Evolutionary conservation across 208 protist species (phyloP).

Genomic region (Leishmania guyanensis): DNA sequence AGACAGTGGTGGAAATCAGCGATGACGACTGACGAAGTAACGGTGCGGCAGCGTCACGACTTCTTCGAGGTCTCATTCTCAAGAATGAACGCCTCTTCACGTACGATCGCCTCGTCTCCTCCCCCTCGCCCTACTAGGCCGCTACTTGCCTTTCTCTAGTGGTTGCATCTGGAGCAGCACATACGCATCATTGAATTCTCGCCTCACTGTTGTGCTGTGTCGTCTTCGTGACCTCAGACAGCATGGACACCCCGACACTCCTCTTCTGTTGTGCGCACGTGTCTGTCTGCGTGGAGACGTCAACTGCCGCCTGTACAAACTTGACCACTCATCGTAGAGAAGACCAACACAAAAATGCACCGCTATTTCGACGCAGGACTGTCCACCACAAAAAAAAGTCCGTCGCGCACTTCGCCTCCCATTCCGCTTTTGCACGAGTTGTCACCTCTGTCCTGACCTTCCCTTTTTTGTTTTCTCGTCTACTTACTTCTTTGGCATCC

Average conservation of each 20-base stretch:
- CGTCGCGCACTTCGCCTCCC: not conserved
- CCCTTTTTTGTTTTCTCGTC: not conserved
- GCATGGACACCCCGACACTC: not conserved
- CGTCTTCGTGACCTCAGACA: not conserved
- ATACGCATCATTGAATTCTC: not conserved
- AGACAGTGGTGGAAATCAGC: conserved; percentile 54
- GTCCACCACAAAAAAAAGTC: no score
- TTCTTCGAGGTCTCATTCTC: not conserved
- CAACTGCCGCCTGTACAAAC: not conserved
- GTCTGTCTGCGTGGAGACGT: not conserved
- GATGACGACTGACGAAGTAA: conserved; percentile 39
- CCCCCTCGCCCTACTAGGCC: not conserved
- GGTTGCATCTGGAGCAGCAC: not conserved
- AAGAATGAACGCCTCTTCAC: no score
- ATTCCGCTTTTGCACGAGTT: not conserved
- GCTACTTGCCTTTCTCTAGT: not conserved
- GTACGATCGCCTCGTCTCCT: not conserved
- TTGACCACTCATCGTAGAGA: not conserved
- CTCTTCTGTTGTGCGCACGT: not conserved
- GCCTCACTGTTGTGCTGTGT: not conserved
- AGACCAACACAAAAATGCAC: not conserved
- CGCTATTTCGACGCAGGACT: not conserved
- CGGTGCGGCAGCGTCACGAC: not conserved
- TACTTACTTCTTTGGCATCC: no score
- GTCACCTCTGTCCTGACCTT: not conserved